Conservation (phyloP, 257 asterid species). For the Vinca minor region DNA sequence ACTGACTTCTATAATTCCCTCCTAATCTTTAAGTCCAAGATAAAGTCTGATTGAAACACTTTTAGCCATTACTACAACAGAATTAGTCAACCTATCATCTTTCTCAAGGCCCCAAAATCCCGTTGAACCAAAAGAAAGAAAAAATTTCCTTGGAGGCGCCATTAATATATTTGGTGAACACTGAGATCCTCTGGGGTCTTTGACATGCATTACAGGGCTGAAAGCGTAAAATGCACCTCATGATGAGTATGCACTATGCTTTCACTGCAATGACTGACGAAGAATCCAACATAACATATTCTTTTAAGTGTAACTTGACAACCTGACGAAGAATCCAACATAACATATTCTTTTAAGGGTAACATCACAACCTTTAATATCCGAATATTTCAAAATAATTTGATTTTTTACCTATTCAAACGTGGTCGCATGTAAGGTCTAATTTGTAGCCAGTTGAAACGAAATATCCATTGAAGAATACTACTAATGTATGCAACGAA, state of each 20-base stretch:
- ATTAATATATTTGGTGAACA: not conserved
- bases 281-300: not conserved
- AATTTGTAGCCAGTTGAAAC: no score
- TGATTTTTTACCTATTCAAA: no score
- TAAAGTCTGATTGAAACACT: no score
- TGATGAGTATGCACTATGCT: not conserved
- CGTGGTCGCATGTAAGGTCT: no score
- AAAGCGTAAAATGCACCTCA: not conserved
- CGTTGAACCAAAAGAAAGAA: not conserved
- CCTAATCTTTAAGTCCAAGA: conserved; percentile 20
- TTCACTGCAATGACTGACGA: not conserved
- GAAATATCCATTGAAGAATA: not conserved
- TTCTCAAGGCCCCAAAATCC: not conserved
- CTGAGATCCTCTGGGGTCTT: not conserved
- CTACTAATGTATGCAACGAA: not conserved
- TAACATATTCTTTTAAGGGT: not conserved
- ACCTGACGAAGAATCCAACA: no score
- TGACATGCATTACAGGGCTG: not conserved
- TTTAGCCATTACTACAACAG: not conserved
- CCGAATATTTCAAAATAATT: not conserved
- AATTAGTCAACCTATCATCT: not conserved
- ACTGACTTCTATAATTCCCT: conserved; percentile 22
- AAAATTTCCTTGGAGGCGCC: not conserved
- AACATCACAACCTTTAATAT: not conserved
- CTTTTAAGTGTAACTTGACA: no score